Base-by-base conservation (phyloP, 2,329 filamentous ascomycete species). In the Rutstroemia sydowiana region DNA sequence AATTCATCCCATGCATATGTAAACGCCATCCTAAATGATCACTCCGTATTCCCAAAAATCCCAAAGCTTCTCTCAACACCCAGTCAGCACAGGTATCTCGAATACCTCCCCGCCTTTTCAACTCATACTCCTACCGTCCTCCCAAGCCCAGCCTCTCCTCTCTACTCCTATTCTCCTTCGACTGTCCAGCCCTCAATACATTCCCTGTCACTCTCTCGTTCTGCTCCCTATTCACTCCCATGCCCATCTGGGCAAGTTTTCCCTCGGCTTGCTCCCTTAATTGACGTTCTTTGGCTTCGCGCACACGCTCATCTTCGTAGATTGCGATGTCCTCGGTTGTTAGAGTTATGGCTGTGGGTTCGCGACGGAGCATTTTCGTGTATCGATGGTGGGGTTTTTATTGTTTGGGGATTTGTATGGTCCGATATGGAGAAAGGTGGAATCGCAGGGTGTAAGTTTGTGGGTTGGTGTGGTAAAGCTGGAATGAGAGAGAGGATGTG, bases 321-420 rank as follows among this genome's bases (percentile, higher is more conserved):
- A 77, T 73, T 36, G 83, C 81, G 36, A 88, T 75, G 66, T 89
- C 85, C 63, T 87, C 82, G 44, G 80, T 73, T 2, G 84, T 88
- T 57, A 88, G 77, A 50, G 76, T 73, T 56, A 89, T 79, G 13
- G 78, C 78, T 43, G 85, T 89, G 10, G 85, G 77, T 14, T 80
- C 77, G 42, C 85, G 79, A 60, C 82, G 81, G 59, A 86, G 80
- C 82, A 86, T n/a, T 36, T 55, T 45, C 1, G 30, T 13, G 16
- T 41, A 10, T 26, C 49, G 16, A 36, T 26, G 40, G 13, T 10
- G 48, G 23, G 23, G 4, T 26, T 26, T 26, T 26, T 26, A 26
- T 26, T 26, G 4, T 26, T 26, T 26, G 23, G 23, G 23, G 23
- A 26, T 8, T 26, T 26, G 23, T 26, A 8, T 26, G 23, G 23